Base-by-base conservation (phyloP, 192 early-diverging fungal genomes). In the Mortierella claussenii region DNA sequence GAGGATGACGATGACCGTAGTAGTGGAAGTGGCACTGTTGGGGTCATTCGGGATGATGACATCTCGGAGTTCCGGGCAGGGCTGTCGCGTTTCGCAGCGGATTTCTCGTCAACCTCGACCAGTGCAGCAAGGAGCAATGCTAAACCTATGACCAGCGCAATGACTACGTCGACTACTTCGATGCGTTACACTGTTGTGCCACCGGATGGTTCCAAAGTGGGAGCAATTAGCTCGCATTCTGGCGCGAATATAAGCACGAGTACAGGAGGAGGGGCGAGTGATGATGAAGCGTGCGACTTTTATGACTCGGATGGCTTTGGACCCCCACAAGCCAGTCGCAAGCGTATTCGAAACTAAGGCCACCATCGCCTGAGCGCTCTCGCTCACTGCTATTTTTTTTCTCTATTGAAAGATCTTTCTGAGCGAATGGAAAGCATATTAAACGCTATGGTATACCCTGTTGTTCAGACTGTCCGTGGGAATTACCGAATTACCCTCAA, bases 261-360 rank as follows among this genome's bases (percentile, higher is more conserved):
- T 20, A 42, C 2, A 43, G 18, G 20, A 36, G 66, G 32, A 17
- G 48, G 30, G 17, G 28, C 24, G 34, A 65, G 55, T 43, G 71
- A 75, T 34, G 71, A 75, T 15, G 71, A 76, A 6, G 73, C 71
- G 1, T 59, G 60, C 31, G 62, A 75, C 36, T 59, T 60, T 42
- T 65, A 65, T 43, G 73, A 76, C 27, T 76, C 73, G 23, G 73
- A 76, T 30, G 73, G 65, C 21, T 59, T 65, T 34, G 73, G 65
- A 32, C 73, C 73, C 3, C 73, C 73, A 0, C 73, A 76, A 32
- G 64, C 52, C 23, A 62, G 21, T 33, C 59, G 69, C 13, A 71
- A 71, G 34, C 69, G 69, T n/a, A 2, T 49, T 34, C 24, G 43
- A 28, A 12, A 53, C 28, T 69, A 51, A n/a, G n/a, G n/a, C n/a